Base-by-base conservation (phyloP, 2,329 filamentous ascomycete genomes). In the Fusarium luffae region DNA sequence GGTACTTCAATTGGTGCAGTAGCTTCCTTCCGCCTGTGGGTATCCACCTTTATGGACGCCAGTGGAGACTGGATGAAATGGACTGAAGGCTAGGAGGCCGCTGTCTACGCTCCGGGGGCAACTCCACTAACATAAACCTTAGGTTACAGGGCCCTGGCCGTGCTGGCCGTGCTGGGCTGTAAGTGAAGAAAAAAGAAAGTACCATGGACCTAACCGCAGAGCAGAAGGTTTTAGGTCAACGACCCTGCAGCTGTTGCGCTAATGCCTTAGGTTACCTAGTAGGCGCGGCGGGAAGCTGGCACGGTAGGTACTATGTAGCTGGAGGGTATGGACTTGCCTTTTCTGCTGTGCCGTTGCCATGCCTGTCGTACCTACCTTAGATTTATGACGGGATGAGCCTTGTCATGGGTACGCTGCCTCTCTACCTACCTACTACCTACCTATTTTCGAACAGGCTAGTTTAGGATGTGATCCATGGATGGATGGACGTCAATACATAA, bases 11-110 rank as follows among this genome's bases (percentile, higher is more conserved):
- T 64, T 63, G 59, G 61, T 46, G 49, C 37, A 44, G 49, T 23
- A 44, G 59, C 37, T 54, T 63, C 47, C 32, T 32, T 63, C 57
- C 59, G 47, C 37, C 54, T 54, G 32, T 47, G 21, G 54, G 16
- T 8, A 25, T 66, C 70, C 70, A 70, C 72, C 47, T 62, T 66
- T 59, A 73, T 37, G 32, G 16, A 37, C 71, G 56, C 70, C 54
- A 41, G 34, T 41, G 49, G 34, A 37, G 32, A 37, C 32, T 37
- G 32, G 32, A n/a, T 37, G 32, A n/a, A n/a, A 37, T 18, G 16
- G 5, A n/a, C 32, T n/a, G 32, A 18, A n/a, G 16, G 32, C 32
- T 37, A 37, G 16, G 32, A 72, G 72, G 55, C 27, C 10, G 59
- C 46, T 49, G 63, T 28, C 27, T 34, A 41, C 50, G 46, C 30